A percentile compares a stretch with the other conserved stretches of the same genome.
phyloP scores from a whole-genome alignment of 495 filamentous ascomycete genomes.

The Thermochaetoides thermophila region DNA sequence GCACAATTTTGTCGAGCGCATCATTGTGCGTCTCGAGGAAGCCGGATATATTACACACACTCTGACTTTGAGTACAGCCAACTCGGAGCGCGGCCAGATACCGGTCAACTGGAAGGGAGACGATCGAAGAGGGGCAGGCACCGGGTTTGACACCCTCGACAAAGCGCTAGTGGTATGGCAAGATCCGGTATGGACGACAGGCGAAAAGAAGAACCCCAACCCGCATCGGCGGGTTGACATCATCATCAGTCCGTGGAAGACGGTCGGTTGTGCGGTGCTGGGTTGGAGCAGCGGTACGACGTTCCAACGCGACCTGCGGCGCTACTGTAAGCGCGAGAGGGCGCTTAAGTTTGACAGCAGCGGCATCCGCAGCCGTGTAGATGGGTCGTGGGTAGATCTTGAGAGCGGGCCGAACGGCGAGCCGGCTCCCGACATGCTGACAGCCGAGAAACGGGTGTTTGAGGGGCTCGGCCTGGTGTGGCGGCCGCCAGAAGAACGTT shows the following conservation, averaged over 20 bases:
- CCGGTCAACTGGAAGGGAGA: conserved; percentile 40
- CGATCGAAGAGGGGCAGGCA: conserved; percentile 18
- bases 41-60: conserved; percentile 69
- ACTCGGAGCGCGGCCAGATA: conserved; percentile 54
- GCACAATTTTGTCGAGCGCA: conserved; percentile 44
- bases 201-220: conserved; percentile 46
- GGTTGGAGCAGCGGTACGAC: conserved; percentile 84
- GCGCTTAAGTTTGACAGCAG: conserved; percentile 83
- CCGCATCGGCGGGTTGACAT: conserved; percentile 82
- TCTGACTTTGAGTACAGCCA: conserved; percentile 48
- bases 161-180: conserved; percentile 94
- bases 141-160: conserved; percentile 74
- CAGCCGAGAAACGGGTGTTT: conserved; percentile 72
- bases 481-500: conserved; percentile 57
- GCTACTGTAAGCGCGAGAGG: conserved; percentile 59
- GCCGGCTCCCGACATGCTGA: conserved; percentile 39
- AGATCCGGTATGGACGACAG: conserved; percentile 42
- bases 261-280: conserved; percentile 71
- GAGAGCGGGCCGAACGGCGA: conserved; percentile 28
- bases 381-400: conserved; percentile 51
- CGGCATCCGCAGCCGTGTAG: conserved; percentile 53
- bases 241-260: conserved; percentile 79
- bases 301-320: conserved; percentile 73
- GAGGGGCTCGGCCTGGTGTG: conserved; percentile 61
- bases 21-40: conserved; percentile 55